phyloP scores from a whole-genome alignment of 805 yeast species.

The Ogataea ganodermae region DNA sequence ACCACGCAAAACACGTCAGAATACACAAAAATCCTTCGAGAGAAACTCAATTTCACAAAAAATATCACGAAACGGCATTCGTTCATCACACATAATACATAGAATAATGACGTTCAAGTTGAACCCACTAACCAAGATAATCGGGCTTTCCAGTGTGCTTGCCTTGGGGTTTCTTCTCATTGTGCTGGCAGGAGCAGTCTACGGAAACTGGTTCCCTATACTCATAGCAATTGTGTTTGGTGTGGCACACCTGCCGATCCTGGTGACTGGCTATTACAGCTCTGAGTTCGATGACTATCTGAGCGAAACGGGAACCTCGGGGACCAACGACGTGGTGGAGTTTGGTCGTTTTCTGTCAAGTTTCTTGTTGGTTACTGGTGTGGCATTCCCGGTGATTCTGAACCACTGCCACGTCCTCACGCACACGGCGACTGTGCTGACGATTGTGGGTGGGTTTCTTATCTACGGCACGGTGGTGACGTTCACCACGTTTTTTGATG shows the following conservation, averaged over 20 bases:
- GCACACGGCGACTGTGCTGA: constrained; percentile 70
- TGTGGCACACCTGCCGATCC: constrained; percentile 72
- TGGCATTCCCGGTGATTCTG: constrained; percentile 71
- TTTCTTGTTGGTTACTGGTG: constrained; percentile 71
- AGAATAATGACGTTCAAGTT: constrained; percentile 28
- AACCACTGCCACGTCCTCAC: constrained; percentile 75
- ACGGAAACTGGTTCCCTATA: constrained; percentile 89
- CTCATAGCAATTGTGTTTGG: constrained; percentile 64
- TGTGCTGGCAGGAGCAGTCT: constrained; percentile 83
- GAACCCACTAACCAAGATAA: constrained; percentile 75
- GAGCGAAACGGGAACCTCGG: constrained; percentile 50
- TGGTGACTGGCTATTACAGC: constrained; percentile 52
- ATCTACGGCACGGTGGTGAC: constrained; percentile 83
- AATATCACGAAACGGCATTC: too few species aligned
- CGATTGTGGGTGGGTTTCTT: constrained; percentile 79
- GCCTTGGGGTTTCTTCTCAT: constrained; percentile 90
- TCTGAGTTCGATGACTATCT: constrained; percentile 56
- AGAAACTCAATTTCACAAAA: too few species aligned
- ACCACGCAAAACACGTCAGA: too few species aligned
- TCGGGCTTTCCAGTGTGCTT: constrained; percentile 71
- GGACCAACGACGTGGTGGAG: constrained; percentile 56
- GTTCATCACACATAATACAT: background rate
- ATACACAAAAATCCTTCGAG: too few species aligned
- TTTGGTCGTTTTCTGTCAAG: constrained; percentile 80
- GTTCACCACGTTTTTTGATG: constrained; percentile 77